A percentile compares a stretch with the other conserved stretches of the same genome.
Evolutionary conservation across 225 moss, liverwort and hornwort species (phyloP).

Genomic region (Pleurozium schreberi): DNA sequence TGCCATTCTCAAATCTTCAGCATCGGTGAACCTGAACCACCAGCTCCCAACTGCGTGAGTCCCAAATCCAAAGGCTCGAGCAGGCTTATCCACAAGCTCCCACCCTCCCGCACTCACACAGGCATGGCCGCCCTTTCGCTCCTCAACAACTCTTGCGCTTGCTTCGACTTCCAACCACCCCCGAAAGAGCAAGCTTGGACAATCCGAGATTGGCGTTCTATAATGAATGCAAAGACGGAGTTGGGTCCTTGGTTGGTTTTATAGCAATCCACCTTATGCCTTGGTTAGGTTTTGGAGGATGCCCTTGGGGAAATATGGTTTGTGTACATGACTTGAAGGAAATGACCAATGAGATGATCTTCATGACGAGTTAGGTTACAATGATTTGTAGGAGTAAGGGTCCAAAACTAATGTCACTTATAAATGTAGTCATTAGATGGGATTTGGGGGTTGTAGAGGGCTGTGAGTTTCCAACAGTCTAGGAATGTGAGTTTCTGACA

Average conservation of each 20-base stretch:
- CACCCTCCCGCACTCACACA: background rate
- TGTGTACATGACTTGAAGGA: accelerated
- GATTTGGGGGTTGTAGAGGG: too few species aligned
- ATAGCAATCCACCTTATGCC: background rate
- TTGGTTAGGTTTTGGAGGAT: background rate
- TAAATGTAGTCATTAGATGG: too few species aligned
- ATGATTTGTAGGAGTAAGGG: too few species aligned
- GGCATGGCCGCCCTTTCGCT: background rate
- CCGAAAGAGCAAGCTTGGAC: background rate
- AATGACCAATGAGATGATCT: background rate
- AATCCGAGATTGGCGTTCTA: too few species aligned
- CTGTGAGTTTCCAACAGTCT: too few species aligned
- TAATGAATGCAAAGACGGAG: background rate
- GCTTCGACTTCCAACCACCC: background rate
- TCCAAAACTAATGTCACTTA: background rate
- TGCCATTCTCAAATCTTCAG: background rate
- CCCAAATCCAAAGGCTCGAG: background rate
- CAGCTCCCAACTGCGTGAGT: background rate
- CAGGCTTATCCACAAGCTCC: conserved; percentile 17
- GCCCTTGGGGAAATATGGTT: background rate
- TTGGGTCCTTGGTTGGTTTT: background rate
- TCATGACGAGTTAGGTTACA: background rate
- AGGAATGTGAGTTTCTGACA: too few species aligned
- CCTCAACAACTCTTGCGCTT: background rate
- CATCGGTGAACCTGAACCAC: background rate